Conservation (phyloP, 176 grass and related monocot genomes). For the Alopecurus myosuroides region DNA sequence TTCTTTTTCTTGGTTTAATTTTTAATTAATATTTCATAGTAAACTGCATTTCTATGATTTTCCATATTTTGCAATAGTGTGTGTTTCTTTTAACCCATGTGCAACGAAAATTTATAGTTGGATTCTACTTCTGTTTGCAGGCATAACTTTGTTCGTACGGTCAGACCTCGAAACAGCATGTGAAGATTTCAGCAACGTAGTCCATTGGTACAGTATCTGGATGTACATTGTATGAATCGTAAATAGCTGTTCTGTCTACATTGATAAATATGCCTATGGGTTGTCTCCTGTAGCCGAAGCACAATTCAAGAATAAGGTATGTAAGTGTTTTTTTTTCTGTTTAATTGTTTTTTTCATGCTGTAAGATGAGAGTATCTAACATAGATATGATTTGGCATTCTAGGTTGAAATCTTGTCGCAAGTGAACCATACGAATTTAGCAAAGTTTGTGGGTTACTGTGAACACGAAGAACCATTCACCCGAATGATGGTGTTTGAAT, state of each 20-base stretch:
- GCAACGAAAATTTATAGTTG: constrained; percentile 5
- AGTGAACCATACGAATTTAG: constrained; percentile 84
- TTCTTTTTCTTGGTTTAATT: background rate
- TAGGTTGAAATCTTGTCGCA: constrained; percentile 57
- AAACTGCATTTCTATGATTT: background rate
- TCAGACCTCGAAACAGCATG: constrained; percentile 72
- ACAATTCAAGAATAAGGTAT: constrained; percentile 81
- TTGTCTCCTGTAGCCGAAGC: constrained; percentile 55
- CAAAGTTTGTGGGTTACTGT: constrained; percentile 85
- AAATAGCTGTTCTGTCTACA: constrained; percentile 79
- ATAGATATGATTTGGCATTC: constrained; percentile 11
- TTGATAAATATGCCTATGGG: constrained; percentile 28
- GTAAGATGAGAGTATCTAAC: background rate
- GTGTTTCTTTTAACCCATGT: background rate
- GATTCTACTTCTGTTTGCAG: constrained; percentile 34
- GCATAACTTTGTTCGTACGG: constrained; percentile 47
- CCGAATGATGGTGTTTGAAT: constrained; percentile 93
- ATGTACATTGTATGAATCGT: constrained; percentile 63
- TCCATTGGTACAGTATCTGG: constrained; percentile 53
- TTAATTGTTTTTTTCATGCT: background rate
- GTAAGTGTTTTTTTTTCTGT: background rate
- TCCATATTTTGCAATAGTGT: background rate
- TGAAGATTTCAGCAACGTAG: constrained; percentile 90
- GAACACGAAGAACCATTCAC: constrained; percentile 81
- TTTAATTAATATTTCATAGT: constrained; percentile 1